phyloP scores from a whole-genome alignment of 208 protist species.

The Leishmania major region DNA sequence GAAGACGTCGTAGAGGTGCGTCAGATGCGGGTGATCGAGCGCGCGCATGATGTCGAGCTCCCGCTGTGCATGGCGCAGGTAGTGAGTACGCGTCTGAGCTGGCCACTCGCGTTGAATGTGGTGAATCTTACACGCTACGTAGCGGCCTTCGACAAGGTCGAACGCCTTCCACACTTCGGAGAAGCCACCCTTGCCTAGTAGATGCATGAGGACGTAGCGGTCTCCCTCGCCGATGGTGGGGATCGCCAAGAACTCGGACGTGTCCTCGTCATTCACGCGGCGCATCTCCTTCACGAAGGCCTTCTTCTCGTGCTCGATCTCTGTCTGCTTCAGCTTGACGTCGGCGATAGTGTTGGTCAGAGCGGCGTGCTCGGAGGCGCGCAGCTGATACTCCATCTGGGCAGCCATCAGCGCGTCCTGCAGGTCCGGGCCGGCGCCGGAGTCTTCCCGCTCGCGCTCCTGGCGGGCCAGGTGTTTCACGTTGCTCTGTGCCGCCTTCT shows the following conservation, averaged over 20 bases:
- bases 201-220: slow-evolving; percentile 88
- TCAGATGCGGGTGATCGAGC: slow-evolving; percentile 88
- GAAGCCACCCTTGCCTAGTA: slow-evolving; percentile 96
- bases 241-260: slow-evolving; percentile 60
- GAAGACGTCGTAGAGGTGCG: slow-evolving; percentile 89
- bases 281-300: slow-evolving; percentile 83
- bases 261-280: slow-evolving; percentile 78
- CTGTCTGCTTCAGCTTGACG: slow-evolving; percentile 44
- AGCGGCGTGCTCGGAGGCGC: slow-evolving; percentile 54
- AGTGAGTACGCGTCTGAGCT: slow-evolving; percentile 86
- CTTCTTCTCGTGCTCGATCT: slow-evolving; percentile 75
- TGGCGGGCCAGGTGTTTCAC: slow-evolving; percentile 58
- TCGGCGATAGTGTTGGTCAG: slow-evolving; percentile 40
- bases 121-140: slow-evolving; percentile 97
- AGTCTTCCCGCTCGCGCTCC: slow-evolving; percentile 60
- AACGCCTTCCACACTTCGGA: slow-evolving; percentile 96
- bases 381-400: slow-evolving; percentile 58
- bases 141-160: slow-evolving; percentile 76
- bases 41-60: slow-evolving; percentile 94
- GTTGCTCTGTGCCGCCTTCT: slow-evolving; percentile 55
- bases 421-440: slow-evolving; percentile 31
- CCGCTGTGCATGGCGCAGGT: slow-evolving; percentile 91
- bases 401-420: slow-evolving; percentile 53
- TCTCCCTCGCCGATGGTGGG: slow-evolving; percentile 50
- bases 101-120: slow-evolving; percentile 89